These are phyloP conservation scores for Plasmodium cynomolgi DNA, from an alignment of 169 alveolate genomes.

Conservation along the genomic window DNA sequence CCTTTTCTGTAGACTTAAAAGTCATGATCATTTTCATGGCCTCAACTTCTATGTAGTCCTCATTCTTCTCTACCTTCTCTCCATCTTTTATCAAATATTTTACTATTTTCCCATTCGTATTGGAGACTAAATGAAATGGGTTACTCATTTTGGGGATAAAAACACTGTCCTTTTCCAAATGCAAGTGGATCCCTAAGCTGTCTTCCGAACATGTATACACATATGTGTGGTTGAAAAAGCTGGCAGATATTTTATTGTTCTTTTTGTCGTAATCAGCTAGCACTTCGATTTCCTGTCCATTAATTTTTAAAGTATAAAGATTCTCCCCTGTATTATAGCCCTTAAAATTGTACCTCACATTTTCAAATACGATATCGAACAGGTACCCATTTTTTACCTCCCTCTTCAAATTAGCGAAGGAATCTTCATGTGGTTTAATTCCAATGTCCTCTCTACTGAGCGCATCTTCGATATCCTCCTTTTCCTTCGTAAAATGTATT, in stretches of 20 bases:
- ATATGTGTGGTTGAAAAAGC: conserved; percentile 58
- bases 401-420: background rate
- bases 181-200: conserved; percentile 64
- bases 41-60: conserved; percentile 86
- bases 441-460: conserved; percentile 65
- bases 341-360: conserved; percentile 45
- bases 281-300: conserved; percentile 60
- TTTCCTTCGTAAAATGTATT: conserved; percentile 45
- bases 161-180: conserved; percentile 50
- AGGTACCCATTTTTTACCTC: conserved; percentile 17
- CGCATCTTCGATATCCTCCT: conserved; percentile 20
- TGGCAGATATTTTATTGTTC: conserved; percentile 54
- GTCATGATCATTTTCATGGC: conserved; percentile 89
- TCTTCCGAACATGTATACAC: conserved; percentile 60
- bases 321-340: conserved; percentile 68
- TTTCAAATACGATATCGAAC: conserved; percentile 51
- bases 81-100: conserved; percentile 82
- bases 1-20: conserved; percentile 82
- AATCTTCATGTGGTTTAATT: conserved; percentile 4
- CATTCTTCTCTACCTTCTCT: conserved; percentile 78
- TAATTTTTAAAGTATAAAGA: conserved; percentile 42
- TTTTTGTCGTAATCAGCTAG: conserved; percentile 61
- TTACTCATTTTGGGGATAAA: conserved; percentile 55
- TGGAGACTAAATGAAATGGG: conserved; percentile 70
- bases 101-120: conserved; percentile 80